Evolutionary conservation across 805 yeast species (phyloP).

Genomic region (Candida sakaeoensis): DNA sequence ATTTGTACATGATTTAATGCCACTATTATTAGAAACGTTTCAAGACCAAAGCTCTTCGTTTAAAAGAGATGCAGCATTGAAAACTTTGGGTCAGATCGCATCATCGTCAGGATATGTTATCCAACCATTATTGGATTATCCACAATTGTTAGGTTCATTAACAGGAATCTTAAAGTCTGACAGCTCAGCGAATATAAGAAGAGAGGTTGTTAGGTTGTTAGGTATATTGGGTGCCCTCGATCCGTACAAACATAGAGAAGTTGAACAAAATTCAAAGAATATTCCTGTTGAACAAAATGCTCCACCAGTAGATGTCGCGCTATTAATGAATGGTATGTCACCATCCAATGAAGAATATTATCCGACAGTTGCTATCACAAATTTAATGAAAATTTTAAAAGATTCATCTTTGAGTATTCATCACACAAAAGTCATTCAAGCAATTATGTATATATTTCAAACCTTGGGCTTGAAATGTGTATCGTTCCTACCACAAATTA

Average conservation of each 20-base stretch:
- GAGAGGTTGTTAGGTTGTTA: constrained; percentile 83
- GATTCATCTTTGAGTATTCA: constrained; percentile 83
- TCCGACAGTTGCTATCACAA: constrained; percentile 90
- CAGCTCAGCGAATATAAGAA: constrained; percentile 63
- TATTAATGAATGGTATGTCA: constrained; percentile 89
- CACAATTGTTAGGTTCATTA: constrained; percentile 78
- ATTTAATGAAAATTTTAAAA: constrained; percentile 75
- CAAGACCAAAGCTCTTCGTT: constrained; percentile 89
- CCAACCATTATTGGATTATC: constrained; percentile 88
- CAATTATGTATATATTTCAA: constrained; percentile 86
- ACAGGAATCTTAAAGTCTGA: constrained; percentile 82
- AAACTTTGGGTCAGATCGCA: constrained; percentile 83
- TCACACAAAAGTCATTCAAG: constrained; percentile 91
- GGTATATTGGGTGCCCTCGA: constrained; percentile 97
- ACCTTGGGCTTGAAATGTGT: constrained; percentile 86
- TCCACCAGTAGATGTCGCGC: constrained; percentile 84
- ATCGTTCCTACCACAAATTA: constrained; percentile 79
- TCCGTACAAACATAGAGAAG: constrained; percentile 92
- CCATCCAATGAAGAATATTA: constrained; percentile 91
- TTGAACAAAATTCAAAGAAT: constrained; percentile 64
- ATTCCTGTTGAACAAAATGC: constrained; percentile 71
- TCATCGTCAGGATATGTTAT: constrained; percentile 93
- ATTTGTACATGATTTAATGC: constrained; percentile 77
- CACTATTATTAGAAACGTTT: constrained; percentile 77
- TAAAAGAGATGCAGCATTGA: constrained; percentile 86